These are phyloP conservation scores for Singerocomus inundabilis DNA, from an alignment of 1,284 basidiomycete species.

Conservation along the genomic window DNA sequence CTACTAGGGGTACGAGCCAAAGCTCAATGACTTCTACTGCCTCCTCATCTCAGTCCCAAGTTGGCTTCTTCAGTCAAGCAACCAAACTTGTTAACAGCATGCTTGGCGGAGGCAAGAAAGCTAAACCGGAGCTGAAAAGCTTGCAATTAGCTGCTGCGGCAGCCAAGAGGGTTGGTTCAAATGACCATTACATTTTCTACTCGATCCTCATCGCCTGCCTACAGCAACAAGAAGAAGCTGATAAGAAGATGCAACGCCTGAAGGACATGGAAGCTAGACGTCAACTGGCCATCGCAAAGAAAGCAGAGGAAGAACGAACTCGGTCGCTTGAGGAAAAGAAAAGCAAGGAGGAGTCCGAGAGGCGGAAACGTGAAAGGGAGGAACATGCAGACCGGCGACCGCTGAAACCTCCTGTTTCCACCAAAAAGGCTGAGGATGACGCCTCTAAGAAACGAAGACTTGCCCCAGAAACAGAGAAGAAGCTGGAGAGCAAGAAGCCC, in stretches of 20 bases:
- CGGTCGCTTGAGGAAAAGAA: constrained; percentile 64
- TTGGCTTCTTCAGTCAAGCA: constrained; percentile 65
- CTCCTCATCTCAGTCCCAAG: constrained; percentile 52
- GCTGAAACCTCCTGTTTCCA: constrained; percentile 36
- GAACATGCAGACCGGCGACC: constrained; percentile 68
- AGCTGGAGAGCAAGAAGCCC: constrained; percentile 55
- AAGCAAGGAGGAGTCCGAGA: constrained; percentile 66
- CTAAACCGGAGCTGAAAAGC: constrained; percentile 76
- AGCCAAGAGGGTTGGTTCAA: constrained; percentile 71
- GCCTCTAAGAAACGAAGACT: constrained; percentile 68
- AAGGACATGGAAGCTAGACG: constrained; percentile 81
- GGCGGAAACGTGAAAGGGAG: constrained; percentile 72
- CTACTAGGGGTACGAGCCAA: constrained; percentile 45
- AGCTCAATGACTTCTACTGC: constrained; percentile 50
- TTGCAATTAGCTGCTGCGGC: constrained; percentile 75
- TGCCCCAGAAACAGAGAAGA: constrained; percentile 54
- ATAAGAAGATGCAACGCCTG: constrained; percentile 71
- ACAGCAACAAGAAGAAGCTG: constrained; percentile 84
- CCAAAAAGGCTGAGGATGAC: constrained; percentile 71
- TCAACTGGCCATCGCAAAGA: constrained; percentile 67
- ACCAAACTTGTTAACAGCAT: constrained; percentile 63
- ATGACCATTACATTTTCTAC: neutral
- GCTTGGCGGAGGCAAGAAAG: constrained; percentile 61
- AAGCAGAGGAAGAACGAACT: constrained; percentile 75
- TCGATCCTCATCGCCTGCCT: constrained; percentile 7